Conservation (phyloP, 768 basidiomycete genomes). For the Leccinum sublutescens region DNA sequence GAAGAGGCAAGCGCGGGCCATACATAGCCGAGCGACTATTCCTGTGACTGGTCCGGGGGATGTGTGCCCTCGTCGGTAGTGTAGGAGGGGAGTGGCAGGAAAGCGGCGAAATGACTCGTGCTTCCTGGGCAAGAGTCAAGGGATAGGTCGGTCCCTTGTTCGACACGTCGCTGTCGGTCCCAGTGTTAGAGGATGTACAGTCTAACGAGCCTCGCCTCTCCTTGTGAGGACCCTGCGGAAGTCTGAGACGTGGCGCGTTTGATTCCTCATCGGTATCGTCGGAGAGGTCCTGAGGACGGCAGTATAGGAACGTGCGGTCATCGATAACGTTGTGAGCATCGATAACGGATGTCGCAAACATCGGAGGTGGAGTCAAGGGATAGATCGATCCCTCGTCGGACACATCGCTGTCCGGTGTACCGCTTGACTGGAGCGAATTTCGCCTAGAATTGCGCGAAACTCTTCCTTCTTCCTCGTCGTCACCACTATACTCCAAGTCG, state of each 20-base stretch:
- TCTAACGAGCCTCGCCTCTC: slow-evolving; percentile 1
- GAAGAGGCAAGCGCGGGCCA: neutral
- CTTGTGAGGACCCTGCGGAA: neutral
- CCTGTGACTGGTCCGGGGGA: slow-evolving; percentile 1
- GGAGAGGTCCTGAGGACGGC: neutral
- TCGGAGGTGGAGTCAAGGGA: slow-evolving; percentile 11
- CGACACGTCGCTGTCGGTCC: slow-evolving; percentile 2
- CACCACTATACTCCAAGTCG: slow-evolving; percentile 1
- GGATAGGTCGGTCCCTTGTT: slow-evolving; percentile 7
- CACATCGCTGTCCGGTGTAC: neutral
- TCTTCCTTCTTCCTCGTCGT: neutral
- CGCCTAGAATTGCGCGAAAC: neutral
- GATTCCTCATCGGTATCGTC: neutral
- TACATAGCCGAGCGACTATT: slow-evolving; percentile 1
- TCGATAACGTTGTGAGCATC: neutral
- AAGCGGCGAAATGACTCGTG: neutral
- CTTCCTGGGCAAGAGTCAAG: neutral
- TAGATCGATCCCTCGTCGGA: slow-evolving; percentile 8
- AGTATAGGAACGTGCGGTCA: slow-evolving; percentile 1
- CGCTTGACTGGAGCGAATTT: neutral
- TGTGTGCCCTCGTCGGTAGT: slow-evolving; percentile 1
- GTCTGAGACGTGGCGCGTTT: neutral
- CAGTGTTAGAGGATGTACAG: neutral
- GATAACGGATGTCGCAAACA: neutral
- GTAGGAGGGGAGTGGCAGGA: neutral